Percentiles rank a stretch among this genome's conserved stretches.
phyloP scores from a whole-genome alignment of 108 stramenopile species.

The Hondaea fermentalgiana region DNA sequence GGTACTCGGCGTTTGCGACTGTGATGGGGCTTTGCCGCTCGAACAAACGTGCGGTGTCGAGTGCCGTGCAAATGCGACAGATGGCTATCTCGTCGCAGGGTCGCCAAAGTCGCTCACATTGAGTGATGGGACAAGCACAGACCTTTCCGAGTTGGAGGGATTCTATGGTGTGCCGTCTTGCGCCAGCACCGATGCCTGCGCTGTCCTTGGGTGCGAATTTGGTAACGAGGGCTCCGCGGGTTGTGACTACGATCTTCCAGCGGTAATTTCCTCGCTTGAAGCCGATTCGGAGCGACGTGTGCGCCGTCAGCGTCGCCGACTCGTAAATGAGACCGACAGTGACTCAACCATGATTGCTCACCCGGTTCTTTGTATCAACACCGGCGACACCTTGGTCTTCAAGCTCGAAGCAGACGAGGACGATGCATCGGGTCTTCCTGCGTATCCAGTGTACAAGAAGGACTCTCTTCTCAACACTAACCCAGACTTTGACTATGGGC shows the following conservation, averaged over 20 bases:
- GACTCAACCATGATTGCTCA: not conserved
- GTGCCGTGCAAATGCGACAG: constrained; percentile 25
- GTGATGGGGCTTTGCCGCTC: constrained; percentile 30
- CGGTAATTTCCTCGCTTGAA: not conserved
- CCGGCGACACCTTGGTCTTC: constrained; percentile 47
- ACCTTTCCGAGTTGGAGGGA: not conserved
- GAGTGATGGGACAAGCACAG: not conserved
- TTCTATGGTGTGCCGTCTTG: not conserved
- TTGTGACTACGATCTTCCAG: not conserved
- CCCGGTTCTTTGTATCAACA: constrained; percentile 41
- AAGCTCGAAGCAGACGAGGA: constrained; percentile 22
- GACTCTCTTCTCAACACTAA: constrained; percentile 59
- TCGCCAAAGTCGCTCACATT: not conserved
- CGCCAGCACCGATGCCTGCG: not conserved
- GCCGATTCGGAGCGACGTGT: too few relatives aligned
- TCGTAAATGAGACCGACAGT: too few relatives aligned
- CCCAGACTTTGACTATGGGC: constrained; percentile 50
- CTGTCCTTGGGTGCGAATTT: not conserved
- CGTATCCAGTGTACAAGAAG: constrained; percentile 54
- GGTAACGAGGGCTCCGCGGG: not conserved
- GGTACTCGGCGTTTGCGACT: constrained; percentile 47
- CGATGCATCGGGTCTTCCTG: not conserved
- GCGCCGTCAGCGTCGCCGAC: too few relatives aligned
- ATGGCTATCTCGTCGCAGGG: not conserved
- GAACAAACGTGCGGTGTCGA: constrained; percentile 36